Conservation (phyloP, 169 alveolate species). For the Plasmodium sp. region DNA sequence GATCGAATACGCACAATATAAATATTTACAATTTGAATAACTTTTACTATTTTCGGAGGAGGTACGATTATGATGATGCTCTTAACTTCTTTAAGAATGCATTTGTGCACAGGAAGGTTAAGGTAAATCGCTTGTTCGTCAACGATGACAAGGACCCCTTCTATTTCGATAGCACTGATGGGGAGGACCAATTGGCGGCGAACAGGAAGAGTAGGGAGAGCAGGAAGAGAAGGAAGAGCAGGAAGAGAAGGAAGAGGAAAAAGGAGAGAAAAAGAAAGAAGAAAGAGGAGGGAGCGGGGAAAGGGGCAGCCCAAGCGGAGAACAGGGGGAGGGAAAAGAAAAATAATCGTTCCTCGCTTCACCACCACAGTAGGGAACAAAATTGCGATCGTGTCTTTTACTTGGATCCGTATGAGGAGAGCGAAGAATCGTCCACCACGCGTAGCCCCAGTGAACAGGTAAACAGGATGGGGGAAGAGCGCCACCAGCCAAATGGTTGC, state of each 20-base stretch:
- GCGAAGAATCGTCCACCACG: background rate
- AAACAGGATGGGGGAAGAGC: background rate
- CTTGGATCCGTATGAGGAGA: background rate
- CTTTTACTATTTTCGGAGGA: conserved; percentile 65
- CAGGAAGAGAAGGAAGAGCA: background rate
- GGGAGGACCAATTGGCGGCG: background rate
- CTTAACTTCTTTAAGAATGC: conserved; percentile 25
- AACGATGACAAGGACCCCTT: background rate
- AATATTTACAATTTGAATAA: conserved; percentile 65
- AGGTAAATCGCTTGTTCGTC: conserved; percentile 15
- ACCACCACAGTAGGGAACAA: background rate
- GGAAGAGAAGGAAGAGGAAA: background rate
- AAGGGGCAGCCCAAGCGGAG: background rate
- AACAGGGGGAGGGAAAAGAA: background rate
- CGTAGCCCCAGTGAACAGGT: background rate
- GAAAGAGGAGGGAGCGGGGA: background rate
- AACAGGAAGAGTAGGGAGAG: background rate
- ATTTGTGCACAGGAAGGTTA: conserved; percentile 14
- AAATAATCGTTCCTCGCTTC: background rate
- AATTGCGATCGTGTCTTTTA: background rate
- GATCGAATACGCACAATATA: conserved; percentile 68
- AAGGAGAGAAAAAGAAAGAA: background rate
- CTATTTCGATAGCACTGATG: background rate
- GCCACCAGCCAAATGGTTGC: background rate
- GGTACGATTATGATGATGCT: conserved; percentile 69